Evolutionary conservation across 306 rosid genomes (phyloP).

Genomic region (Rosa multiflora): DNA sequence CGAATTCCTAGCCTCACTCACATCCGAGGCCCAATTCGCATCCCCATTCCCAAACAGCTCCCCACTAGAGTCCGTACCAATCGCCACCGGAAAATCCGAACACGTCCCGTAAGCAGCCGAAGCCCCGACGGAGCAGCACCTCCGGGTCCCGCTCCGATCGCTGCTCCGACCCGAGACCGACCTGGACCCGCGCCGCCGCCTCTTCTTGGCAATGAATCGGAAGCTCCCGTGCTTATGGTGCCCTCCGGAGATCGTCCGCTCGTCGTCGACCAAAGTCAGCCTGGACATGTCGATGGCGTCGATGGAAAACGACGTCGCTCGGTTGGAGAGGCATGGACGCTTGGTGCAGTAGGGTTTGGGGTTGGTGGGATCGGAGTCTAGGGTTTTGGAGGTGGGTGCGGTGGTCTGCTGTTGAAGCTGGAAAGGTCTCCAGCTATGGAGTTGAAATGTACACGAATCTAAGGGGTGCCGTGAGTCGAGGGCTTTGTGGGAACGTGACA

Average conservation of each 20-base stretch:
- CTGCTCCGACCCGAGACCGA: constrained; percentile 97
- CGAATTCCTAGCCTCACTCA: constrained; percentile 79
- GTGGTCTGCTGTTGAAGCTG: constrained; percentile 36
- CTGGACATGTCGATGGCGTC: constrained; percentile 67
- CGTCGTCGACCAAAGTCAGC: constrained; percentile 70
- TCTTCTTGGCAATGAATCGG: constrained; percentile 65
- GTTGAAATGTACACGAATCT: constrained; percentile 65
- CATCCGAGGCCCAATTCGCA: constrained; percentile 89
- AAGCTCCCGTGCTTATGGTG: constrained; percentile 32
- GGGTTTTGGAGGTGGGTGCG: constrained; percentile 41
- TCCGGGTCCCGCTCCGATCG: constrained; percentile 84
- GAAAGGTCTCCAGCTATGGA: constrained; percentile 80
- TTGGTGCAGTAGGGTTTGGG: constrained; percentile 50
- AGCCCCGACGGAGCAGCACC: constrained; percentile 91
- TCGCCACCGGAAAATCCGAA: constrained; percentile 90
- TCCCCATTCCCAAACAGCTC: constrained; percentile 91
- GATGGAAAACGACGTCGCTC: constrained; percentile 63
- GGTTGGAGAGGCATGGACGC: constrained; percentile 91
- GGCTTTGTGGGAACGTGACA: constrained; percentile 71
- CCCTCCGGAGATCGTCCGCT: constrained; percentile 30
- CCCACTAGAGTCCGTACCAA: constrained; percentile 94
- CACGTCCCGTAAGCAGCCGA: constrained; percentile 92
- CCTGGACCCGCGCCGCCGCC: constrained; percentile 88
- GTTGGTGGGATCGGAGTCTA: constrained; percentile 40
- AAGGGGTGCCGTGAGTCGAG: constrained; percentile 59